phyloP scores from a whole-genome alignment of 331 rosid genomes.

The Pyracantha coccinea region DNA sequence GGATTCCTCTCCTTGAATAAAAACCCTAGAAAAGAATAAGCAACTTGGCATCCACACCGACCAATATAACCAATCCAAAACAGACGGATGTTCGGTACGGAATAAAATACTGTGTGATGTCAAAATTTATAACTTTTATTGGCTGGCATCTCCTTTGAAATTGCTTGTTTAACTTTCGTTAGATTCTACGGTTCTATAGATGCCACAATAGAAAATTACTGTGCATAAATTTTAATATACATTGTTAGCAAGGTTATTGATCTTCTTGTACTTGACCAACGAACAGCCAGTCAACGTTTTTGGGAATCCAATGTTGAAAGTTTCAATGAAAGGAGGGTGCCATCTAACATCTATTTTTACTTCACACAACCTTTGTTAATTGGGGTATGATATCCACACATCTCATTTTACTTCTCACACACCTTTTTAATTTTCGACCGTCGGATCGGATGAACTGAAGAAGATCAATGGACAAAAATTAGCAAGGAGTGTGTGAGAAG shows the following conservation, averaged over 20 bases:
- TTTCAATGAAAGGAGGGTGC: background rate
- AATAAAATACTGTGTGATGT: slow-evolving; percentile 52
- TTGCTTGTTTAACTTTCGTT: background rate
- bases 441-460: too few species aligned
- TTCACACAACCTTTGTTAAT: too few species aligned
- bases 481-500: too few species aligned
- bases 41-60: slow-evolving; percentile 58
- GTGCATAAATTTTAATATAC: background rate
- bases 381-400: too few species aligned
- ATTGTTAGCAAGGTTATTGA: background rate
- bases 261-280: background rate
- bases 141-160: slow-evolving; percentile 30
- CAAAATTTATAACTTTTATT: slow-evolving; percentile 27
- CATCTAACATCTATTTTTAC: too few species aligned
- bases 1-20: slow-evolving; percentile 3
- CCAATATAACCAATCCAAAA: slow-evolving; percentile 73
- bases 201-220: too few species aligned
- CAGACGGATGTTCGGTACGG: slow-evolving; percentile 63
- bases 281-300: background rate
- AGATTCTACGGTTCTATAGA: background rate
- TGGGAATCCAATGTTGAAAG: background rate
- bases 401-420: too few species aligned
- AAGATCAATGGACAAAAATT: too few species aligned
- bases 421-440: too few species aligned
- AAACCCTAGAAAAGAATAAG: slow-evolving; percentile 15